Base-by-base conservation (phyloP, 1,284 basidiomycete genomes). In the Anthracocystis setariae region DNA sequence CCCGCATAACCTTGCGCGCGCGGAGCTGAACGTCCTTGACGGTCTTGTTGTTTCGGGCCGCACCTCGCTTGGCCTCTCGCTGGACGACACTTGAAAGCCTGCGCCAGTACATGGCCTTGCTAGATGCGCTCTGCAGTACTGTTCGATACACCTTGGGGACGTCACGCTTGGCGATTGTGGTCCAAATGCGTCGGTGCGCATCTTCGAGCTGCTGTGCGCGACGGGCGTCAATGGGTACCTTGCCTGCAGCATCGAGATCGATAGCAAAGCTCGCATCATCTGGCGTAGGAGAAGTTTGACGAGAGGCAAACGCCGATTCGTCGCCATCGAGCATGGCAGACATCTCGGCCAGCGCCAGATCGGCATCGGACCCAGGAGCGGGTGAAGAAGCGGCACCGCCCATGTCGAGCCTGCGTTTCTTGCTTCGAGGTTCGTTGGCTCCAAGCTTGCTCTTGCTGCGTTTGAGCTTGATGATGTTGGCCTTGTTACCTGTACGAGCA, bases 11-110 rank as follows among this genome's bases (percentile, higher is more conserved):
- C 37, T 91, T 88, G 81, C 92, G 93, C 12, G 90, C 90, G 82
- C 93, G 94, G 23, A 90, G 89, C 82, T 94, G 92, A 3, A 90
- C 87, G 66, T 97, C 93, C 84, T 98, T 98, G 73, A 88, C 88
- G 18, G 89, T 88, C 84, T 93, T 95, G 29, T 89, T 88, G 15
- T 91, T 90, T 70, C 89, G 89, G n/a, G 88, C 88, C 66, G 89
- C 90, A 1, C 91, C 90, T 71, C 89, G 89, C 58, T 92, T 91
- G n/a, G 91, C 90, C 82, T 92, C 90, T 39, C 90, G 87, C 21
- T 91, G 90, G 12, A 90, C 88, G 43, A 92, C 85, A 69, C 88
- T 89, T 15, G 90, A 90, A 27, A 94, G 87, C 24, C 92, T 90
- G 75, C 92, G 91, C 67, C 87, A 85, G 83, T 93, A 90, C 63